These are phyloP conservation scores for Mycotypha africana DNA, from an alignment of 371 early-diverging fungal species.

Conservation along the genomic window DNA sequence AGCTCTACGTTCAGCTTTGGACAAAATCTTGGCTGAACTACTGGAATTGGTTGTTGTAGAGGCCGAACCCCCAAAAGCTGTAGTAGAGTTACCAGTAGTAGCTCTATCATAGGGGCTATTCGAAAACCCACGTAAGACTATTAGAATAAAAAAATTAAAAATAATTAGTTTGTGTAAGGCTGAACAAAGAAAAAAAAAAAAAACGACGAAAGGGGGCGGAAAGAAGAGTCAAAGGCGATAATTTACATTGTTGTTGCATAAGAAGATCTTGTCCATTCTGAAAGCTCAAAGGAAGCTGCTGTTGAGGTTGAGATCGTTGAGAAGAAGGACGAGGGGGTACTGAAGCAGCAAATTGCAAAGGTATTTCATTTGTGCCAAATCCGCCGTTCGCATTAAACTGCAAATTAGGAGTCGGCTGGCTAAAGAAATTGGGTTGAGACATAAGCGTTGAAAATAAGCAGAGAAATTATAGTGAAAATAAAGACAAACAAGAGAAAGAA, in stretches of 20 bases:
- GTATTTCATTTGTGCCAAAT: slow-evolving; percentile 7
- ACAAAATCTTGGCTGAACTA: too few species aligned
- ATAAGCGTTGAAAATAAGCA: too few species aligned
- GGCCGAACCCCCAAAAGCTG: too few species aligned
- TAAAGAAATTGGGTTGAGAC: slow-evolving; percentile 12
- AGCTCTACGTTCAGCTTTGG: slow-evolving; percentile 62
- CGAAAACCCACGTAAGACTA: slow-evolving; percentile 7
- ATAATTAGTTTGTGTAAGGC: too few species aligned
- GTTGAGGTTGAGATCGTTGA: background rate
- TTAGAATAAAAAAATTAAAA: too few species aligned
- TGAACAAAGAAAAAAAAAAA: background rate
- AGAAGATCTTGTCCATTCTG: slow-evolving; percentile 2
- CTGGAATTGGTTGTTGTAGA: too few species aligned
- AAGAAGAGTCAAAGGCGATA: too few species aligned
- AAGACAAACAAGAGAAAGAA: background rate
- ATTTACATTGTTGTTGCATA: slow-evolving; percentile 13
- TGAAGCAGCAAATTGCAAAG: slow-evolving; percentile 20
- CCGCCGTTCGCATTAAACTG: too few species aligned
- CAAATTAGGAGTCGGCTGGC: slow-evolving; percentile 1
- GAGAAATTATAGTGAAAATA: background rate
- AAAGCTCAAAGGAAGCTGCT: slow-evolving; percentile 1
- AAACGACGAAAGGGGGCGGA: background rate
- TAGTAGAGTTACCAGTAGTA: background rate
- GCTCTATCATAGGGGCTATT: slow-evolving; percentile 14
- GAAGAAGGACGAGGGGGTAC: slow-evolving; percentile 14